Percentiles rank a stretch among this genome's conserved stretches.
Evolutionary conservation across 768 basidiomycete species (phyloP).

Genomic region (Lactarius hatsudake): DNA sequence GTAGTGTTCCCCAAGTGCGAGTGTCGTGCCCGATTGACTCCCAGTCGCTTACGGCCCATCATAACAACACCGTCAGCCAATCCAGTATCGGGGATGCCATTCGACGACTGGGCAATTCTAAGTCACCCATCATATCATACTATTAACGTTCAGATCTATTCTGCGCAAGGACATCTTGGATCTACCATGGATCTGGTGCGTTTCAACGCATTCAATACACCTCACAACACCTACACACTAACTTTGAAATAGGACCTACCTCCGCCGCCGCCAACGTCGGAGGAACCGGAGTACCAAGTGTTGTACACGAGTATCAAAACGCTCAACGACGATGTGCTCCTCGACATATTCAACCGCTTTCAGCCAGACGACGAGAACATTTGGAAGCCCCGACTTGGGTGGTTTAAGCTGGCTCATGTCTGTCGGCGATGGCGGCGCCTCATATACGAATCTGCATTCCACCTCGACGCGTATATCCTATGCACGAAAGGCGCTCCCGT

Average conservation of each 20-base stretch:
- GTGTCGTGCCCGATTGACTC: neutral
- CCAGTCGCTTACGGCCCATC: neutral
- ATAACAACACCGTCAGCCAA: neutral
- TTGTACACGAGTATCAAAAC: neutral
- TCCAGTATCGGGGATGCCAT: neutral
- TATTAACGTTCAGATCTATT: neutral
- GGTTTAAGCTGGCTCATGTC: neutral
- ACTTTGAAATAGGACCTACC: neutral
- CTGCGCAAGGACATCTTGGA: neutral
- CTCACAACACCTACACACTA: neutral
- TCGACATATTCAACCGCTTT: neutral
- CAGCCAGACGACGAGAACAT: neutral
- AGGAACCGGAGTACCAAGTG: neutral
- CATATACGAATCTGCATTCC: neutral
- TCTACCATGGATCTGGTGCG: neutral
- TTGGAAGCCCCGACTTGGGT: neutral
- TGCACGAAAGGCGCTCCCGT: neutral
- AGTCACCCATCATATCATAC: neutral
- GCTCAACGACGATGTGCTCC: neutral
- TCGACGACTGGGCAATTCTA: constrained; percentile 2
- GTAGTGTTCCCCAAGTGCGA: neutral
- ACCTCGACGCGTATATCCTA: neutral
- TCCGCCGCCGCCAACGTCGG: neutral
- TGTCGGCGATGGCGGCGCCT: neutral
- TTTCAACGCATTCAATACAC: neutral